Conservation (phyloP, 768 basidiomycete species). For the Tubosaeta brunneosetosa region DNA sequence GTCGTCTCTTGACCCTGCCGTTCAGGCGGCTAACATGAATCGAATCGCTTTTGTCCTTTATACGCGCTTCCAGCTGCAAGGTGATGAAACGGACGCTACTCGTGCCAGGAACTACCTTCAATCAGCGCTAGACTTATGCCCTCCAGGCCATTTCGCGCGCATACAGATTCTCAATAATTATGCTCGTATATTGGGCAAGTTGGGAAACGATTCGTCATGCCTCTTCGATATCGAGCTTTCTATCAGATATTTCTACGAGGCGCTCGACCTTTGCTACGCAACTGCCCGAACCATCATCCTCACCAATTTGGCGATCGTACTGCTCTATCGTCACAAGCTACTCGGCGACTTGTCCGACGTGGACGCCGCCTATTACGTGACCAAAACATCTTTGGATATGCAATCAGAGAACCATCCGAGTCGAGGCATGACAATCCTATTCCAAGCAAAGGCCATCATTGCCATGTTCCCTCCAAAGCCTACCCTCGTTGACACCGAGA, state of each 20-base stretch:
- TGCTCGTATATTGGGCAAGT: constrained; percentile 8
- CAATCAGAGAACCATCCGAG: constrained; percentile 12
- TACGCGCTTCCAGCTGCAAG: constrained; percentile 19
- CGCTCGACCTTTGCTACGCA: constrained; percentile 13
- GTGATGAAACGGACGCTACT: constrained; percentile 12
- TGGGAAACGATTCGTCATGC: constrained; percentile 5
- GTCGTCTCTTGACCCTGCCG: constrained; percentile 3
- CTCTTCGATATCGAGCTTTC: constrained; percentile 12
- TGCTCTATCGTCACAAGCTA: constrained; percentile 6
- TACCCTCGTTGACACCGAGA: constrained; percentile 14
- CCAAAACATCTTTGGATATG: constrained; percentile 8
- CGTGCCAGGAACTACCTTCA: constrained; percentile 15
- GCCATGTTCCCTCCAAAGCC: constrained; percentile 2
- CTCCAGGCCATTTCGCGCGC: constrained; percentile 3
- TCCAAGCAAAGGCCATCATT: constrained; percentile 19
- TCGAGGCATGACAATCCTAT: constrained; percentile 11
- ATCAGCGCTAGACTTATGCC: constrained; percentile 11
- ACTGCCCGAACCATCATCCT: constrained; percentile 7
- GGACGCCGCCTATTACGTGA: constrained; percentile 18
- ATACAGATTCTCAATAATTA: constrained; percentile 9
- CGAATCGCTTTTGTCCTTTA: constrained; percentile 15
- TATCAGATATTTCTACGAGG: constrained; percentile 16
- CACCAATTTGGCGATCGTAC: constrained; percentile 6
- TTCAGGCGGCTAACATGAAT: constrained; percentile 3
- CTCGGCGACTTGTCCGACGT: constrained; percentile 12